Conservation (phyloP, 225 moss, liverwort and hornwort species). For the Antitrichia curtipendula region DNA sequence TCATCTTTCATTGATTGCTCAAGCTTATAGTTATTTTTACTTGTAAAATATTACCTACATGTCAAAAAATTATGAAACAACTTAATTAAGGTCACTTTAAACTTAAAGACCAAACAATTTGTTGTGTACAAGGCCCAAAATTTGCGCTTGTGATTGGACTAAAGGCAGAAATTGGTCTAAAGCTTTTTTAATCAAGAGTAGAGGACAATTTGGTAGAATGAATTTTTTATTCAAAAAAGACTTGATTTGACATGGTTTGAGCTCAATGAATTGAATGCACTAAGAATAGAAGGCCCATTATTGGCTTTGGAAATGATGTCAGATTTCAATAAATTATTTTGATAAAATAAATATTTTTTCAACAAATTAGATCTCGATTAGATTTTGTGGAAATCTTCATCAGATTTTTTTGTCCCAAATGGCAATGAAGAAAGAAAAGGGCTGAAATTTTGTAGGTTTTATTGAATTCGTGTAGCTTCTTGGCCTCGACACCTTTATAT, state of each 20-base stretch:
- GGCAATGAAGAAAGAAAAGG: not conserved
- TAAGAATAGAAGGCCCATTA: not conserved
- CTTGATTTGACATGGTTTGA: rapidly evolving
- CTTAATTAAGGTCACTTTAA: rapidly evolving
- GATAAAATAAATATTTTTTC: not conserved
- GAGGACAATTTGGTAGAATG: not conserved
- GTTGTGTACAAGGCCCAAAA: rapidly evolving
- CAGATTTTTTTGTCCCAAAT: too few relatives aligned
- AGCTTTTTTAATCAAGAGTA: rapidly evolving
- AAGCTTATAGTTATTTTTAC: not conserved
- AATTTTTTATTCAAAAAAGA: not conserved
- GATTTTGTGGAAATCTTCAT: too few relatives aligned
- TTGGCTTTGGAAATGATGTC: too few relatives aligned
- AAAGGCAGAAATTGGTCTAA: not conserved
- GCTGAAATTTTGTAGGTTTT: not conserved
- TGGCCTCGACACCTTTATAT: not conserved
- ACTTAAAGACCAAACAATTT: rapidly evolving
- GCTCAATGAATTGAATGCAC: not conserved
- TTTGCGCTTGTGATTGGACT: not conserved
- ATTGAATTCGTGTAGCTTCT: rapidly evolving
- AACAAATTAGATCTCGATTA: too few relatives aligned
- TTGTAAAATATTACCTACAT: too few relatives aligned
- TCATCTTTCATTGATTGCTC: not conserved
- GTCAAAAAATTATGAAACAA: not conserved
- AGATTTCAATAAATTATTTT: too few relatives aligned